Evolutionary conservation across 2,329 filamentous ascomycete genomes (phyloP), one percentile per base, ranked within the genome.

Genomic region (Ceratocystiopsis sp.): DNA sequence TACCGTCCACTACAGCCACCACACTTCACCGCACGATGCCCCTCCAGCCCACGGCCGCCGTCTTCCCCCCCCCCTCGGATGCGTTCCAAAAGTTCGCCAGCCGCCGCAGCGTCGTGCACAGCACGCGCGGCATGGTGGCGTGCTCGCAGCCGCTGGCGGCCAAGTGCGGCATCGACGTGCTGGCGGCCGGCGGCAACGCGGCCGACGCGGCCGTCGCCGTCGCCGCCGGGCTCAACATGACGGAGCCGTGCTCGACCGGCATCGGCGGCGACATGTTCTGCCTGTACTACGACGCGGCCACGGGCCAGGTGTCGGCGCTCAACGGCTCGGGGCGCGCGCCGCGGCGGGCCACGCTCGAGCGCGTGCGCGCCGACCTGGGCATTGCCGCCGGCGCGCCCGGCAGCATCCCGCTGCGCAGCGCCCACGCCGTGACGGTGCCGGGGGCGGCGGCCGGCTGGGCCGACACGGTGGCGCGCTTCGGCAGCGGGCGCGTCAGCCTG

Each of bases 221-320:
- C 48, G 80, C 91, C 38, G 91, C 91, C 32, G 86, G 78, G 6
- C 68, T 98, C 45, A 96, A 95, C 61, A 74, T 96, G 56, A 94
- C 89, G 0, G 91, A 98, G 57, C 91, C 91, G 9, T 78, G 78
- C 46, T 91, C 83, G 7, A 96, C 91, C 1, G 91, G 91, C 36
- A 95, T 98, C 47, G 91, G 91, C 45, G 91, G 91, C 49, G 91
- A 98, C 62, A 86, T 94, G 78, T 98, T 96, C 64, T 87, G 87
- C 59, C 74, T 96, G 34, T 95, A 76, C 68, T 96, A 89, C 65
- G 75, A 93, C 57, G 84, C 85, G 37, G 73, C 80, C 52, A 84
- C 79, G 0, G 81, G 82, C 56, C 81, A 82, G 49, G 80, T 96
- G 10, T 80, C 78, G 43, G 84, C 86, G 11, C 66, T 96, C 60